A percentile compares a stretch with the other conserved stretches of the same genome.
These are phyloP conservation scores for Phytophthora sansomeana DNA, from an alignment of 352 stramenopile genomes.

Conservation along the genomic window DNA sequence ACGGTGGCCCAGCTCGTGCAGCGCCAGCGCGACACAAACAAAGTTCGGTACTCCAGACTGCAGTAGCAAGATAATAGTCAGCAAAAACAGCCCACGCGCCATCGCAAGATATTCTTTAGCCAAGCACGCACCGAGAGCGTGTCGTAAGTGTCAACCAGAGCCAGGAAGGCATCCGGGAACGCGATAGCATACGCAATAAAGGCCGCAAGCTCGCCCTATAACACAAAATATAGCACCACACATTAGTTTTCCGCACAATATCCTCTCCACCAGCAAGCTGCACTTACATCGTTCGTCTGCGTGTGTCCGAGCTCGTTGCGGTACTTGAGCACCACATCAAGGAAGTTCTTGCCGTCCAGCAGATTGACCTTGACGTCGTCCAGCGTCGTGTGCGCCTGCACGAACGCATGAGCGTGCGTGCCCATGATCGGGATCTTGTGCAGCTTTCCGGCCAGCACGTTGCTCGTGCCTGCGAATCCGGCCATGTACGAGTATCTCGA, in stretches of 20 bases:
- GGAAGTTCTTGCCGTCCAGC: slow-evolving; percentile 81
- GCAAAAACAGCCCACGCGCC: slow-evolving; percentile 2
- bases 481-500: slow-evolving; percentile 98
- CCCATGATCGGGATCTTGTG: slow-evolving; percentile 96
- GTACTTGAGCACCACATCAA: slow-evolving; percentile 87
- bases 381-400: slow-evolving; percentile 95
- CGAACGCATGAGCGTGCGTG: slow-evolving; percentile 98
- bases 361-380: slow-evolving; percentile 88
- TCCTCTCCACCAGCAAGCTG: not conserved
- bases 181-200: slow-evolving; percentile 98
- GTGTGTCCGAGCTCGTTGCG: slow-evolving; percentile 69
- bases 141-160: slow-evolving; percentile 99
- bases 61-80: slow-evolving; percentile 24
- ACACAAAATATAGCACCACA: slow-evolving; percentile 5
- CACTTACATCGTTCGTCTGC: slow-evolving; percentile 81
- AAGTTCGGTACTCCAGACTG: slow-evolving; percentile 98
- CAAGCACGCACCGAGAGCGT: slow-evolving; percentile 87
- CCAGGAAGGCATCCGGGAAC: slow-evolving; percentile 97
- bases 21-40: slow-evolving; percentile 93
- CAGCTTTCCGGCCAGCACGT: slow-evolving; percentile 97
- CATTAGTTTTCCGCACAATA: not conserved
- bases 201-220: slow-evolving; percentile 96
- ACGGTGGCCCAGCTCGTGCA: slow-evolving; percentile 92
- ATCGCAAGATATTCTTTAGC: not conserved
- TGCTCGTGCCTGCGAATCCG: slow-evolving; percentile 98